Percentiles rank a stretch among this genome's conserved stretches.
These are phyloP conservation scores for Escovopsis weberi DNA, from an alignment of 2,329 filamentous ascomycete genomes.

Conservation along the genomic window DNA sequence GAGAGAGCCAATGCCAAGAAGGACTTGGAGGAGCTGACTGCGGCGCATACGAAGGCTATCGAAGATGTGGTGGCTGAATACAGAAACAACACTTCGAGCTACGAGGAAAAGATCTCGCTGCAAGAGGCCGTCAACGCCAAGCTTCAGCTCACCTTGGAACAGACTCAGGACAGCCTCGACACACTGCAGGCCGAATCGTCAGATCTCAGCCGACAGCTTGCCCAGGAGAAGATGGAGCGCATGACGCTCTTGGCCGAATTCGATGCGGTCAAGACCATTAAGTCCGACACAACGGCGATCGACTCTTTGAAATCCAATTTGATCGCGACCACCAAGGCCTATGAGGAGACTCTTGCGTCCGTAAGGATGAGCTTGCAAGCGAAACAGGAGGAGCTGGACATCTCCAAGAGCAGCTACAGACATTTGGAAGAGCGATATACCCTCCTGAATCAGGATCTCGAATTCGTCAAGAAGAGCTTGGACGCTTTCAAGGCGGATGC, in stretches of 20 bases:
- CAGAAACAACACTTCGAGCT: conserved; percentile 16
- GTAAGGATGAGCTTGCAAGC: conserved; percentile 19
- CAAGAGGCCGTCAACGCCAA: conserved; percentile 22
- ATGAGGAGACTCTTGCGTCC: conserved; percentile 27
- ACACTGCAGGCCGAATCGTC: conserved; percentile 34
- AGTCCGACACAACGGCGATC: conserved; percentile 38
- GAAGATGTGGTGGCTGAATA: conserved; percentile 27
- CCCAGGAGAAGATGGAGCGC: conserved; percentile 45
- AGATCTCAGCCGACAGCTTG: conserved; percentile 37
- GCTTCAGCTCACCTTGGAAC: conserved; percentile 21
- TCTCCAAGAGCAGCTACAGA: conserved; percentile 18
- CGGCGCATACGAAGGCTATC: conserved; percentile 22
- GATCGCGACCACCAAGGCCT: conserved; percentile 29
- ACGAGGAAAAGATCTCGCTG: conserved; percentile 22
- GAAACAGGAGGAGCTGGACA: conserved; percentile 22
- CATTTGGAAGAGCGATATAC: conserved; percentile 20
- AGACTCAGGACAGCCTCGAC: conserved; percentile 27
- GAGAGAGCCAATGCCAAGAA: conserved; percentile 22
- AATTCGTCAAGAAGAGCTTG: conserved; percentile 36
- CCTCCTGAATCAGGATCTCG: conserved; percentile 26
- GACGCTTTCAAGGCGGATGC: conserved; percentile 36
- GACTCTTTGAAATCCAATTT: conserved; percentile 39
- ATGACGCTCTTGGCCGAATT: conserved; percentile 45
- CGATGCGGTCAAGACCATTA: conserved; percentile 41
- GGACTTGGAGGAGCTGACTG: conserved; percentile 30